phyloP scores from a whole-genome alignment of 257 asterid genomes.

The Fraxinus cuspidata region DNA sequence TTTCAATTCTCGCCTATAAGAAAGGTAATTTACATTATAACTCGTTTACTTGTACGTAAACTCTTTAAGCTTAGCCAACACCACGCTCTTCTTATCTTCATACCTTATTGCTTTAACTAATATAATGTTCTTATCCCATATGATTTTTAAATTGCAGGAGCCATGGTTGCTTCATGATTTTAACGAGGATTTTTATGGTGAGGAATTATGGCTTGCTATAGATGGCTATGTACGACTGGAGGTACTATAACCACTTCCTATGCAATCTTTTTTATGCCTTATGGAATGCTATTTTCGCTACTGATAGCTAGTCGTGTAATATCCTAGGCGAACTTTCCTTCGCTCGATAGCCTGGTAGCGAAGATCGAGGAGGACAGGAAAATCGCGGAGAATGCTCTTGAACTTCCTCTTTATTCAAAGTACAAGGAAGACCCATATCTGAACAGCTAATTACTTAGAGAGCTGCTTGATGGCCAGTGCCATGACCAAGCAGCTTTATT shows the following conservation, averaged over 20 bases:
- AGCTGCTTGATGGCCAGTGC: too few species aligned
- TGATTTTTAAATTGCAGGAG: slow-evolving; percentile 54
- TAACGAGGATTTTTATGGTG: slow-evolving; percentile 77
- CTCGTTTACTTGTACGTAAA: neutral
- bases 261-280: neutral
- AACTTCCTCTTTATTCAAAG: slow-evolving; percentile 57
- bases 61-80: neutral
- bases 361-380: slow-evolving; percentile 71
- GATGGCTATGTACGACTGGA: slow-evolving; percentile 85
- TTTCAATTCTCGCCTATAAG: neutral
- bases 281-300: neutral
- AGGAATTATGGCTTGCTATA: slow-evolving; percentile 73
- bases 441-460: slow-evolving; percentile 21
- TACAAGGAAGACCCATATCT: slow-evolving; percentile 62
- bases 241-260: slow-evolving; percentile 41
- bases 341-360: slow-evolving; percentile 73
- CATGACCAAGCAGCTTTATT: too few species aligned
- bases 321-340: slow-evolving; percentile 62
- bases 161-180: slow-evolving; percentile 97
- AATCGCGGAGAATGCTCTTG: slow-evolving; percentile 74
- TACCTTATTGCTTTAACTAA: neutral
- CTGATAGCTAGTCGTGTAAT: neutral
- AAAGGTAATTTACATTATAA: neutral
- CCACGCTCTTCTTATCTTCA: neutral
- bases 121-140: slow-evolving; percentile 5